Evolutionary conservation across 2,329 filamentous ascomycete genomes (phyloP).

Genomic region (Colletotrichum spinosum): DNA sequence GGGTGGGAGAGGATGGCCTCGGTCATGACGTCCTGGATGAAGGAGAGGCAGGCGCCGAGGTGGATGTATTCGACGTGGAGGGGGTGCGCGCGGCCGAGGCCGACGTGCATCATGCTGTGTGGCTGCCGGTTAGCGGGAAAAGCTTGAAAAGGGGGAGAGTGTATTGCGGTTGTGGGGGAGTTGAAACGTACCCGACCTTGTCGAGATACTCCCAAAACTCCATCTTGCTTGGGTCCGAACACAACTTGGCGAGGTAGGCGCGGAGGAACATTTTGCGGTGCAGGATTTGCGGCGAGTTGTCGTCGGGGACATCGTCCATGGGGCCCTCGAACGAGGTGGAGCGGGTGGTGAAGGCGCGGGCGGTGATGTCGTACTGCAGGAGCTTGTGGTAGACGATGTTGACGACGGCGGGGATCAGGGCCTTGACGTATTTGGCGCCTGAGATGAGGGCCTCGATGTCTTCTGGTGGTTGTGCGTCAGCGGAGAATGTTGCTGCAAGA

Average conservation of each 20-base stretch:
- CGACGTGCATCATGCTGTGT: constrained; percentile 81
- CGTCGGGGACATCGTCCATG: constrained; percentile 71
- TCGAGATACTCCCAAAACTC: constrained; percentile 88
- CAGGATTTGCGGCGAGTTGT: constrained; percentile 79
- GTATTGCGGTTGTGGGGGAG: too few species aligned
- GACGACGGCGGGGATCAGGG: constrained; percentile 84
- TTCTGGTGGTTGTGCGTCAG: constrained; percentile 54
- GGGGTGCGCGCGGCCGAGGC: constrained; percentile 76
- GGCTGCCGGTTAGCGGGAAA: neutral
- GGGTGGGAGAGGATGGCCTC: constrained; percentile 82
- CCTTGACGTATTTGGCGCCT: constrained; percentile 81
- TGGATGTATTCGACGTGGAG: constrained; percentile 86
- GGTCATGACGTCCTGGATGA: constrained; percentile 82
- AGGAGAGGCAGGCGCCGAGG: constrained; percentile 77
- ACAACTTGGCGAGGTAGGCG: constrained; percentile 81
- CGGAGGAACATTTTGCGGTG: constrained; percentile 82
- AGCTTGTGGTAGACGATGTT: constrained; percentile 89
- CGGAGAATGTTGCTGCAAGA: too few species aligned
- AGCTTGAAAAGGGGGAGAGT: neutral
- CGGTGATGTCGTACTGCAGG: constrained; percentile 84
- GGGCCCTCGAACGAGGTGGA: constrained; percentile 75
- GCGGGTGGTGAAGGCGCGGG: constrained; percentile 76
- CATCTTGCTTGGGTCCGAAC: constrained; percentile 79
- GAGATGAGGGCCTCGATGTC: constrained; percentile 78
- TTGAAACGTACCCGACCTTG: constrained; percentile 75